Evolutionary conservation across 2,329 filamentous ascomycete genomes (phyloP).

Genomic region (Epichloe gansuensis): DNA sequence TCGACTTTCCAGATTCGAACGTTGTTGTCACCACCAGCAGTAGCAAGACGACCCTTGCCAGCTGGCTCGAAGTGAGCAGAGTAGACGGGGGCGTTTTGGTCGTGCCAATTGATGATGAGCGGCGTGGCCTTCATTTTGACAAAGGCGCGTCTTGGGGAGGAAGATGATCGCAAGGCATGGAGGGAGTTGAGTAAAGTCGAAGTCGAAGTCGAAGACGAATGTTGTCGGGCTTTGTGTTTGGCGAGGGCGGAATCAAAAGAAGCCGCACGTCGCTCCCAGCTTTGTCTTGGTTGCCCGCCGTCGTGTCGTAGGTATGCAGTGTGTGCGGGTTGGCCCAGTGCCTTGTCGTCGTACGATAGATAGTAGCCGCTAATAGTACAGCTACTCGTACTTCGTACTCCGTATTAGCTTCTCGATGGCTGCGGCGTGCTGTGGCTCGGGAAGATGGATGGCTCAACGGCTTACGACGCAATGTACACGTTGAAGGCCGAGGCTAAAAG

Average conservation of each 20-base stretch:
- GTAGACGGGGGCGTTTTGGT: conserved; percentile 93
- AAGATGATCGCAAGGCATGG: conserved; percentile 19
- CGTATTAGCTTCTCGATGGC: background rate
- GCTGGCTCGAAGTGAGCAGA: conserved; percentile 92
- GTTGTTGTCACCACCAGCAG: conserved; percentile 91
- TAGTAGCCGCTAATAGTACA: background rate
- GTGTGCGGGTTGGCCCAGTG: background rate
- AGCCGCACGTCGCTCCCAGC: background rate
- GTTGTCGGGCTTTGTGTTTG: background rate
- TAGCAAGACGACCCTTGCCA: conserved; percentile 84
- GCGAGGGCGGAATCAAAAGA: background rate
- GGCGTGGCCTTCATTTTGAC: conserved; percentile 85
- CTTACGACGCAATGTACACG: conserved; percentile 6
- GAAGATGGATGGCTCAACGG: background rate
- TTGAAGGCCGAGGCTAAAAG: background rate
- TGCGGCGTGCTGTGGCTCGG: background rate
- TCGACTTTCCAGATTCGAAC: conserved; percentile 93
- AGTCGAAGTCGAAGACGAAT: too few relatives aligned
- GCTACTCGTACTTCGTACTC: background rate
- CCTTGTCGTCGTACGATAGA: background rate
- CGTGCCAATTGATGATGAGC: conserved; percentile 97
- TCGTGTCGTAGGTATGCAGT: background rate
- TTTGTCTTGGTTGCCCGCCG: background rate
- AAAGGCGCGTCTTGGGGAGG: conserved; percentile 15
- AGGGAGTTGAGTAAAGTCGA: conserved; percentile 5